phyloP scores from a whole-genome alignment of 257 asterid genomes.

The Fraxinus americana region DNA sequence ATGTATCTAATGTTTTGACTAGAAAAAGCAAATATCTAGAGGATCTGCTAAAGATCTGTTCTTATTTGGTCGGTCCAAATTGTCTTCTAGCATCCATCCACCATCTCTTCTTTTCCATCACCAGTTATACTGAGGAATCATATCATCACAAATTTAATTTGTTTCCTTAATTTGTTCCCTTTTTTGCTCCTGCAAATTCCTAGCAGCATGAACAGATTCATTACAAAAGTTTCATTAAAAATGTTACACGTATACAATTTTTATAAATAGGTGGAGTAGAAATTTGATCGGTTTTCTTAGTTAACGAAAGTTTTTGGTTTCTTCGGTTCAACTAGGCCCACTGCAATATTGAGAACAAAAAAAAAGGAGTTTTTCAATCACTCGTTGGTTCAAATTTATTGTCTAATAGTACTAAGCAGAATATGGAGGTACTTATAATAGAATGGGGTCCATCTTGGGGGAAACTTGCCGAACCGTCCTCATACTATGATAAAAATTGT shows the following conservation, averaged over 20 bases:
- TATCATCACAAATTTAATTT: background rate
- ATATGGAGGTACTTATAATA: no score
- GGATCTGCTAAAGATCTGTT: constrained; percentile 36
- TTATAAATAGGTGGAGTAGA: background rate
- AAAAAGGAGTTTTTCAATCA: no score
- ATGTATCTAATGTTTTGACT: background rate
- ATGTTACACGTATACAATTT: no score
- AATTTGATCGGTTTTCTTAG: no score
- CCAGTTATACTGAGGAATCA: constrained; percentile 7
- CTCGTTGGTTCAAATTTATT: no score
- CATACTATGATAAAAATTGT: no score
- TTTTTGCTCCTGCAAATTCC: constrained; percentile 24
- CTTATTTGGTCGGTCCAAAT: constrained; percentile 31
- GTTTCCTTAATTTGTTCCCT: background rate
- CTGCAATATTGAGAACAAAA: no score
- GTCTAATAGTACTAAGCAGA: no score
- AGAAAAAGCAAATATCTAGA: background rate
- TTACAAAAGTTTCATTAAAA: background rate
- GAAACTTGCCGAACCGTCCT: no score
- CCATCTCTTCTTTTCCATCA: constrained; percentile 7
- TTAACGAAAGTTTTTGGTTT: no score
- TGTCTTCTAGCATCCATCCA: constrained; percentile 21
- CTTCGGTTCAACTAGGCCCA: no score
- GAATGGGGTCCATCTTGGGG: no score
- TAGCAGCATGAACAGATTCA: constrained; percentile 24